Conservation (phyloP, 441 rosid species). For the Sinapis alba region DNA sequence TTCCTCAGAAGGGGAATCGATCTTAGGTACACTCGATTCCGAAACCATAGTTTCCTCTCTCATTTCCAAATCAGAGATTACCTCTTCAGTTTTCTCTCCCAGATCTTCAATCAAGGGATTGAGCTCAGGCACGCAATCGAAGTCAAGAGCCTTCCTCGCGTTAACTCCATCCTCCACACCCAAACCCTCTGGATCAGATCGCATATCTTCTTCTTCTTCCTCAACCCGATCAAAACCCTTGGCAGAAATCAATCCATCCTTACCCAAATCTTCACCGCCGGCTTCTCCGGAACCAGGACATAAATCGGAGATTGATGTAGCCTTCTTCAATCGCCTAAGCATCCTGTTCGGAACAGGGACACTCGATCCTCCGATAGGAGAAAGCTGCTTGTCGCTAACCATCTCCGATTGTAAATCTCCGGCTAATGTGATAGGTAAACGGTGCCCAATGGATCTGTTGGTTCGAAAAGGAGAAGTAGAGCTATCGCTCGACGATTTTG, state of each 20-base stretch:
- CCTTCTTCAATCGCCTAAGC: conserved; percentile 73
- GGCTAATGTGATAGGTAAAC: background rate
- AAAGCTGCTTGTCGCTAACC: conserved; percentile 51
- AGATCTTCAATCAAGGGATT: conserved; percentile 10
- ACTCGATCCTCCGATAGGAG: conserved; percentile 50
- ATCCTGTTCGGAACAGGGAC: conserved; percentile 48
- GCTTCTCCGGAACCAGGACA: conserved; percentile 12
- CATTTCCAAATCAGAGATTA: background rate
- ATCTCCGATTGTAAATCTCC: conserved; percentile 41
- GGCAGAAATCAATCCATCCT: conserved; percentile 22
- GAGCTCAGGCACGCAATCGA: conserved; percentile 42
- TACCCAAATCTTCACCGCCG: conserved; percentile 30
- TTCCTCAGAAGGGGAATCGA: background rate
- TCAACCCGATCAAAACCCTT: conserved; percentile 37
- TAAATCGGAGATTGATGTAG: conserved; percentile 33
- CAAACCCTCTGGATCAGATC: conserved; percentile 39
- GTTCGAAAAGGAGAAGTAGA: background rate
- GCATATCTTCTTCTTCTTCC: conserved; percentile 37
- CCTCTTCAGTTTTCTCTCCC: conserved; percentile 29
- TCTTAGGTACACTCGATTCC: background rate
- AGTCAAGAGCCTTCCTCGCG: conserved; percentile 55
- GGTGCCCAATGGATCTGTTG: background rate
- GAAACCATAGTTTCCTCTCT: background rate
- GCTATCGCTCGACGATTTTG: background rate
- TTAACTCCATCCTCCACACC: conserved; percentile 33